Base-by-base conservation (phyloP, 495 filamentous ascomycete genomes). In the Penicillium soppii region DNA sequence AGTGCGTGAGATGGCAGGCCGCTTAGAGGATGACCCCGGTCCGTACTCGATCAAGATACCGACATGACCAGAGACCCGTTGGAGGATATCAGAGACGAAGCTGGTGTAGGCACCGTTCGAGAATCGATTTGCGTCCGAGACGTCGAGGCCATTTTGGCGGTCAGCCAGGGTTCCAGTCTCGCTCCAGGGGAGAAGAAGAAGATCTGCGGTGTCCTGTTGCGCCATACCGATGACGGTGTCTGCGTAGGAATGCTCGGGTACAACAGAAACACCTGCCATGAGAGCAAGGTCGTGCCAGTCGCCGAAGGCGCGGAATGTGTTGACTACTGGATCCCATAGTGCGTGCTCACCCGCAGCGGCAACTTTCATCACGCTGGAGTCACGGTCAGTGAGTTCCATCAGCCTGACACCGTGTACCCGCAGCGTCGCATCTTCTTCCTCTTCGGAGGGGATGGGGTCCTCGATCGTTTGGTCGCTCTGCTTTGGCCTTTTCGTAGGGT, bases 321-420 rank as follows among this genome's bases (percentile, higher is more conserved):
- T 96, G 22, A 97, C 82, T 0, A 97, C 89, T 5, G 94, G 91
- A 58, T 98, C 94, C 69, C 81, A 81, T 5, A 83, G 71, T 9
- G 83, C 81, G 54, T 87, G 84, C 16, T 91, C 89, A 8, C 92
- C 90, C 33, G 83, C 74, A 52, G 94, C 90, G 0, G 90, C 85
- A 5, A 95, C 89, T 58, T 91, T 87, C 94, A 98, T 98, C 46
- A 96, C 91, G 16, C 91, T 89, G 6, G 94, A 97, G 26, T 87
- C 85, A 77, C 94, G 91, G 53, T 98, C 91, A 1, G 90, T 94
- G 19, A 97, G 82, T 62, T 95, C 90, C 33, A 97, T 69, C 42
- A 98, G 75, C 2, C 92, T 87, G 19, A 96, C 70, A 29, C 91
- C 94, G 59, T 96, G 87, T 0, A 95, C 89, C 62, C 91, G 82